Base-by-base conservation (phyloP, 495 filamentous ascomycete genomes). In the Podospora appendiculata region DNA sequence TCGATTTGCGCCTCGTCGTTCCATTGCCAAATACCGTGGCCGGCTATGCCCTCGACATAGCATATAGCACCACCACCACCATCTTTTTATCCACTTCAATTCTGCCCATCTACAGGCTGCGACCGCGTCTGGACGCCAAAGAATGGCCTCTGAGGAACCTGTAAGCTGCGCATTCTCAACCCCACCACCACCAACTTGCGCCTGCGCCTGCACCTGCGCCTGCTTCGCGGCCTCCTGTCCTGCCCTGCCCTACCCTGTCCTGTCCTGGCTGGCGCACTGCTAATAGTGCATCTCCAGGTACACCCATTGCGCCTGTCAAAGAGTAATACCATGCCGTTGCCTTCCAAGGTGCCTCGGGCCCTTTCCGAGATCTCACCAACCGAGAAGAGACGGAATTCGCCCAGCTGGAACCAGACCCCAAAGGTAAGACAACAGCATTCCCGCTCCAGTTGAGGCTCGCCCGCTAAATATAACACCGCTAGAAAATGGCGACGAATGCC, bases 311-410 rank as follows among this genome's bases (percentile, higher is more conserved):
- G 77, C 56, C 80, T 84, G 50, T 74, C 79, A 38, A 83, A 82
- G 64, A 72, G 58, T 58, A 72, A 66, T 33, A 70, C 72, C 32
- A 65, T 62, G 45, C 56, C 72, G 39, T 74, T 76, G 16, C 72
- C 79, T 10, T 54, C 58, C 51, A 75, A 76, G 64, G 65, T 77
- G 52, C 72, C 73, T 46, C 75, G 77, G 16, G 75, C 80, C 17
- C 67, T 84, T 44, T 78, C 79, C 53, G 80, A 84, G 59, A 72
- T 83, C 45, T 76, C 74, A 38, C 77, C 77, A 32, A 78, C 74
- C 18, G 78, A 81, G 59, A 71, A 72, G 60, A 58, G 82, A 59
- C 65, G 76, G 50, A 93, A 94, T 63, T 93, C 89, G 40, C 86
- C 86, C 4, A 87, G 80, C 70, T 89, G 81, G 81, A 84, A 83